Percentiles rank a stretch among this genome's conserved stretches.
Conservation (phyloP, 2,329 filamentous ascomycete species). For the Eutypella sp. region DNA sequence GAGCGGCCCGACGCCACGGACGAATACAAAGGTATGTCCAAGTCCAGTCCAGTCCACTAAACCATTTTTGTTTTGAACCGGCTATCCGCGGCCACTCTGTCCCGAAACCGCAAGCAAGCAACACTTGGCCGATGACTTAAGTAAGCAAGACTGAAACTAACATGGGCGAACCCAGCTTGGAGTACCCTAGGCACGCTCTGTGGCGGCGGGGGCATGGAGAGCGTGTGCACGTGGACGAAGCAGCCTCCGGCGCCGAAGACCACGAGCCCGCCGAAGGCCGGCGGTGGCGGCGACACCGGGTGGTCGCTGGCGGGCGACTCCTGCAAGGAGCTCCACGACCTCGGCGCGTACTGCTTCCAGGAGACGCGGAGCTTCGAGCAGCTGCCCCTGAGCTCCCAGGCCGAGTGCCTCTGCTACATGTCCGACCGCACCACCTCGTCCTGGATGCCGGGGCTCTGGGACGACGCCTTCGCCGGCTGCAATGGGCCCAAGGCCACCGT, state of each 20-base stretch:
- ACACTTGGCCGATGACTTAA: too few species aligned
- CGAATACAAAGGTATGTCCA: constrained; percentile 3
- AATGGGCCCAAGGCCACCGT: constrained; percentile 1
- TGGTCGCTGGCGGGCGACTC: neutral
- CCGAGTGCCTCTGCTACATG: constrained; percentile 8
- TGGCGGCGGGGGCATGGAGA: neutral
- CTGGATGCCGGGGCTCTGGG: constrained; percentile 5
- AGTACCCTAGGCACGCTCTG: constrained; percentile 3
- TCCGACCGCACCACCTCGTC: neutral
- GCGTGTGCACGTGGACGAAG: neutral
- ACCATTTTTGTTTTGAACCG: neutral
- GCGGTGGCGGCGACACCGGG: neutral
- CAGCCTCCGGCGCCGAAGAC: neutral
- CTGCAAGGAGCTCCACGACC: constrained; percentile 2
- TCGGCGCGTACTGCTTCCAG: constrained; percentile 1
- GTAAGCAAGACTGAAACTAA: too few species aligned
- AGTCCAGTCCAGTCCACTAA: neutral
- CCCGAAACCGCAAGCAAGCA: too few species aligned
- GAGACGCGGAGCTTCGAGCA: neutral
- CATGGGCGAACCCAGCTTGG: too few species aligned
- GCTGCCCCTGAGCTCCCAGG: constrained; percentile 3
- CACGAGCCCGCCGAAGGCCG: neutral
- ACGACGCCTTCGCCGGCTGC: constrained; percentile 3
- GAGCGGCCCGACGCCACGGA: constrained; percentile 2
- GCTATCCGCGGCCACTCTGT: too few species aligned